Evolutionary conservation across 2,329 filamentous ascomycete genomes (phyloP), one percentile per base, ranked within the genome.

Genomic region (Hypoxylon sp.): DNA sequence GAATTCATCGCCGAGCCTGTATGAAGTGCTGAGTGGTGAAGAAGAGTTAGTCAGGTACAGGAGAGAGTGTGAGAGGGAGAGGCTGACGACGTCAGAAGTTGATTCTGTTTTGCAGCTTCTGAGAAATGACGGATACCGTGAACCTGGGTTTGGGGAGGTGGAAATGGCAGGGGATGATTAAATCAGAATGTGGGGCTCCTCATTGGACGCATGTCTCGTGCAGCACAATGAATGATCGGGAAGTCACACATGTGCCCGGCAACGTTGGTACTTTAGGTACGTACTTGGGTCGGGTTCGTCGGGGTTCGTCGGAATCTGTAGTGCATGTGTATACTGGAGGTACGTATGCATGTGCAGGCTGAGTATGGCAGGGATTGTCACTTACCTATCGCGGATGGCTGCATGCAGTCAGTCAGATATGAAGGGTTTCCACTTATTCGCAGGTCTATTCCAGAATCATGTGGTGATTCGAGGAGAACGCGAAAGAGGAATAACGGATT

Each of bases 171-270:
- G 36, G 36, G 28, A 28, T 42, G 51, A 61, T 57, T 62, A 62
- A 62, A 65, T 54, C 61, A 54, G 49, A 62, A 58, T 65, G 63
- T 65, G 63, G 58, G 49, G 36, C 52, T 3, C 57, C 3, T 45
- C 5, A 58, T 58, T 62, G 58, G 57, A 45, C 46, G 36, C 50
- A 59, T 24, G 28, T 24, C 30, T 49, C 32, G 44, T n/a, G 33
- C 44, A 40, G 28, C 24, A 52, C 48, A 48, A 49, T 53, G 57
- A 49, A 55, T 56, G 58, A 61, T 49, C 46, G 45, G 46, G 52
- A 50, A 50, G 33, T 57, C 45, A 57, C 48, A 52, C 33, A 59
- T 61, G 58, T 64, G 36, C 61, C 24, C 45, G 20, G 20, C 46
- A 60, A n/a, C 28, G 36, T 44, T 40, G 14, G 22, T 46, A 32